Evolutionary conservation across 768 basidiomycete species (phyloP), one percentile per base, ranked within the genome.

Genomic region (Naganishia antarctica): DNA sequence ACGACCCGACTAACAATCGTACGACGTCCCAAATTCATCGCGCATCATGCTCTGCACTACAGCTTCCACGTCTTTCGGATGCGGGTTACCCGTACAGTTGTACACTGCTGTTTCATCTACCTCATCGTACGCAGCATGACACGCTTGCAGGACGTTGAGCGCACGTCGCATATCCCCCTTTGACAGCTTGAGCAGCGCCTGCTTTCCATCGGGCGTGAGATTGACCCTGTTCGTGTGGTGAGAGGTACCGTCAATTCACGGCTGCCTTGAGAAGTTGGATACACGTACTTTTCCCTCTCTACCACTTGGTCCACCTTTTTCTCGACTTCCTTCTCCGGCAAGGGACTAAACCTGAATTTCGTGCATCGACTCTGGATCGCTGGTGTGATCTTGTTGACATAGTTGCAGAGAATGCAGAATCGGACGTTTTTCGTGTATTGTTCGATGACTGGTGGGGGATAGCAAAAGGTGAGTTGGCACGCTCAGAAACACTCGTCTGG

Each of bases 391-490:
- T 97, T 98, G 84, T 98, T 98, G 77, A 98, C 96, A 71, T 99
- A 99, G 79, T 99, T 99, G 83, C 96, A 98, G 65, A 99, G 94
- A 72, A 99, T 99, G 79, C 96, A 99, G 78, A 99, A 99, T 41
- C 96, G 87, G 69, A 97, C 96, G 73, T 98, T 98, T 79, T 88
- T 91, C 21, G 96, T 99, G 78, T 96, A 98, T 69, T 96, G 93
- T 78, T 99, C 96, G 69, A 99, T 97, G 37, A 98, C 88, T 82
- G 70, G 2, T 25, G 6, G 6, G 50, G 2, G 28, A 29, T 29
- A 2, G 9, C 15, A 50, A 32, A 25, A n/a, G 3, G 43, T 13
- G 49, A 12, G 18, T 9, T 3, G 62, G 26, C 49, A 53, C 16
- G 21, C 3, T n/a, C 23, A 45, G 23, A 12, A 31, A 26, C 3